These are phyloP conservation scores for Microbotryum silenes-acaulis DNA, from an alignment of 1,284 basidiomycete species.

Conservation along the genomic window DNA sequence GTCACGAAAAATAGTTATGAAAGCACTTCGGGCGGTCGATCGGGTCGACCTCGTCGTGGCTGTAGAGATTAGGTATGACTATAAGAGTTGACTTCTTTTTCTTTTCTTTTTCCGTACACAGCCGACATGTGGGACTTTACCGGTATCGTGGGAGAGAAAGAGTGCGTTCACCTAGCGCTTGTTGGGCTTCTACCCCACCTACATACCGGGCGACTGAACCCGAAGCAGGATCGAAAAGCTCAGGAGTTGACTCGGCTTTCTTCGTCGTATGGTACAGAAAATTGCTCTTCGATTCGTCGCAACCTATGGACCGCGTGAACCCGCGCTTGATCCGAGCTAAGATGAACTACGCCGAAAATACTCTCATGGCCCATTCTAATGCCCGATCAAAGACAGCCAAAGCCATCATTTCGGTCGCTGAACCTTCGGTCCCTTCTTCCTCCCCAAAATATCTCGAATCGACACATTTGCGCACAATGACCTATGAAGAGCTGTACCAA, in stretches of 20 bases:
- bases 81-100: no score
- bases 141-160: conserved; percentile 27
- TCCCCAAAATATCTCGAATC: conserved; percentile 11
- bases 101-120: no score
- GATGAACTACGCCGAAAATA: conserved; percentile 48
- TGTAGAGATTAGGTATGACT: no score
- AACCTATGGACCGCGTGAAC: conserved; percentile 25
- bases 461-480: conserved; percentile 18
- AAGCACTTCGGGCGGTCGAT: no score
- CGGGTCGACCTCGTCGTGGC: no score
- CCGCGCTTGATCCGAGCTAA: conserved; percentile 16
- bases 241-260: not conserved
- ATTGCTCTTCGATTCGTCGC: conserved; percentile 22
- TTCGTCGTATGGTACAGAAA: conserved; percentile 1
- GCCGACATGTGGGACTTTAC: conserved; percentile 21
- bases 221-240: not conserved
- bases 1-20: no score
- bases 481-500: conserved; percentile 32
- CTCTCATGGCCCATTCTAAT: conserved; percentile 47
- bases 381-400: conserved; percentile 20
- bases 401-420: conserved; percentile 29
- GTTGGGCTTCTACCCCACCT: not conserved
- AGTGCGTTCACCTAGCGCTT: conserved; percentile 6
- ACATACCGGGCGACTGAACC: not conserved
- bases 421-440: conserved; percentile 15